Conservation (phyloP, 768 basidiomycete species). For the Suillus americanus region DNA sequence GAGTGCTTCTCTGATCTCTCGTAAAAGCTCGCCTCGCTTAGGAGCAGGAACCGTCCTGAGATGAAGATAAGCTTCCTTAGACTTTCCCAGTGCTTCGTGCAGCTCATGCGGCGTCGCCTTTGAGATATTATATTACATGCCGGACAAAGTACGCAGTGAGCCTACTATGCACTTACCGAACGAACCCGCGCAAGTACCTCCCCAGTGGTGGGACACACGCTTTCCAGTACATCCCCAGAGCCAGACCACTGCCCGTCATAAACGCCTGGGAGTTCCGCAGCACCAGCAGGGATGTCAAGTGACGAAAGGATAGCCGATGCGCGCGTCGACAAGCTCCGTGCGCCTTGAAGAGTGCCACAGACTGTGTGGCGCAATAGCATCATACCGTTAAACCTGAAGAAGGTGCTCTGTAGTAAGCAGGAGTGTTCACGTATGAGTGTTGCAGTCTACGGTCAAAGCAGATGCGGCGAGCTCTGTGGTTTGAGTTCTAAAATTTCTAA, state of each 20-base stretch:
- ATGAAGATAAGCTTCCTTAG: slow-evolving; percentile 68
- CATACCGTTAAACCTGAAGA: neutral
- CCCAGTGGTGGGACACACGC: slow-evolving; percentile 84
- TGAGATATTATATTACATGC: slow-evolving; percentile 14
- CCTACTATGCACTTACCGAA: slow-evolving; percentile 47
- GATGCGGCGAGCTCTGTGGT: neutral
- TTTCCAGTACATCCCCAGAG: slow-evolving; percentile 64
- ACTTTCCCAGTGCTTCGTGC: slow-evolving; percentile 61
- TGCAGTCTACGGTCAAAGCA: neutral
- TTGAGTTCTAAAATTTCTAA: neutral
- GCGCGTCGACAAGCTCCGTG: slow-evolving; percentile 55
- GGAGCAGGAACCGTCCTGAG: slow-evolving; percentile 86
- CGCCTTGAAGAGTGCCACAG: slow-evolving; percentile 9
- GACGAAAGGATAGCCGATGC: slow-evolving; percentile 67
- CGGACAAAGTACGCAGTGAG: slow-evolving; percentile 1
- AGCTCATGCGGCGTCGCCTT: slow-evolving; percentile 76
- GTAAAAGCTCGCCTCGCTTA: slow-evolving; percentile 80
- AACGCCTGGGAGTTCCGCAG: slow-evolving; percentile 66
- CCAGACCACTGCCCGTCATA: slow-evolving; percentile 86
- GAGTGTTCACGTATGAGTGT: neutral
- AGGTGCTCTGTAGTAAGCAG: neutral
- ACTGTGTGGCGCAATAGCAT: slow-evolving; percentile 27
- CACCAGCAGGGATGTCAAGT: slow-evolving; percentile 54
- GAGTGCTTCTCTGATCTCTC: slow-evolving; percentile 85
- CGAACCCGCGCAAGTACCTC: slow-evolving; percentile 76